These are phyloP conservation scores for Lactarius tabidus DNA, from an alignment of 768 basidiomycete genomes.

Conservation along the genomic window DNA sequence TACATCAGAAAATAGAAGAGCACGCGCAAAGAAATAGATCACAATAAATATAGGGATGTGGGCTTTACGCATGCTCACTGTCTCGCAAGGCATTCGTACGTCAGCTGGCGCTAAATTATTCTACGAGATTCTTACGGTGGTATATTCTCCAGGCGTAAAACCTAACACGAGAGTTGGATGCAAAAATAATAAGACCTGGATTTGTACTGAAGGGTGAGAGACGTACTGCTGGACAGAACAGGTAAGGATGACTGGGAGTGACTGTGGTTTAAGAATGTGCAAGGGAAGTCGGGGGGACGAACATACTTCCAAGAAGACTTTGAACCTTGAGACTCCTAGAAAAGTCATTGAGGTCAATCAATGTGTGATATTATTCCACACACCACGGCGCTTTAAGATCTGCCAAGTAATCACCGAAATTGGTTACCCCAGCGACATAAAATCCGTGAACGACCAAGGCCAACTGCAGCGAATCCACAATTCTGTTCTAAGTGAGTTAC, in stretches of 20 bases:
- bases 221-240: conserved; percentile 5
- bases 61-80: conserved; percentile 5
- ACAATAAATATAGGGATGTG: conserved; percentile 2
- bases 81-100: neutral
- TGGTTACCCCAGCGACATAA: conserved; percentile 5
- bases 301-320: conserved; percentile 6
- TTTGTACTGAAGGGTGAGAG: neutral
- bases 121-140: neutral
- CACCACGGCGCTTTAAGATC: conserved; percentile 1
- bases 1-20: neutral
- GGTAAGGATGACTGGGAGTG: neutral
- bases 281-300: neutral
- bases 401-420: conserved; percentile 8
- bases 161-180: neutral
- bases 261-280: neutral
- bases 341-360: neutral
- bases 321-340: conserved; percentile 6
- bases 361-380: neutral
- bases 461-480: conserved; percentile 3
- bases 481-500: neutral
- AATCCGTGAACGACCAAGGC: conserved; percentile 1
- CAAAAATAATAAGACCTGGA: neutral
- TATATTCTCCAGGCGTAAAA: conserved; percentile 18
- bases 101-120: neutral
- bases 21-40: neutral